A percentile compares a stretch with the other conserved stretches of the same genome.
Evolutionary conservation across 2,329 filamentous ascomycete genomes (phyloP).

Genomic region (Calonectria montana): DNA sequence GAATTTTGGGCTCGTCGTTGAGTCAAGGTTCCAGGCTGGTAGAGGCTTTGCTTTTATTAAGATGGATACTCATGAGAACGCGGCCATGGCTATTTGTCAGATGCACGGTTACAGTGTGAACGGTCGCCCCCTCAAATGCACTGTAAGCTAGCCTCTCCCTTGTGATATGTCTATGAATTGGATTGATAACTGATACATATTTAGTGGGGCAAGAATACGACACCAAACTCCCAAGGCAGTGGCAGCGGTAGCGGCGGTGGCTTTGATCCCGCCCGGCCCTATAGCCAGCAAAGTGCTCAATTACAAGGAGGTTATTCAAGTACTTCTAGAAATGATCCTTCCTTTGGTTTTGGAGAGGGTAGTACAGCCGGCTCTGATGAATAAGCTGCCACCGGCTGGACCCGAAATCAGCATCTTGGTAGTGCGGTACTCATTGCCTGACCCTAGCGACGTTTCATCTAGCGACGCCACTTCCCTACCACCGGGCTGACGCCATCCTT

Average conservation of each 20-base stretch:
- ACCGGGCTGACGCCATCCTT: slow-evolving; percentile 37
- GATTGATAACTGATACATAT: slow-evolving; percentile 32
- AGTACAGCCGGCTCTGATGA: slow-evolving; percentile 77
- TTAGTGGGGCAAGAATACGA: slow-evolving; percentile 99
- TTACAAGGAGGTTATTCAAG: slow-evolving; percentile 79
- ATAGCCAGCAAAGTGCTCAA: slow-evolving; percentile 79
- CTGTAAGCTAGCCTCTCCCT: slow-evolving; percentile 72
- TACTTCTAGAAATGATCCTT: slow-evolving; percentile 86
- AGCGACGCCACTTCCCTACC: slow-evolving; percentile 32
- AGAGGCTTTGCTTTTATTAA: slow-evolving; percentile 99
- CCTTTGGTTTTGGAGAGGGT: slow-evolving; percentile 83
- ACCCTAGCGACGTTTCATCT: background rate
- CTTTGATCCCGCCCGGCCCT: slow-evolving; percentile 81
- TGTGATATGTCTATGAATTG: background rate
- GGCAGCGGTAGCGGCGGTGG: slow-evolving; percentile 56
- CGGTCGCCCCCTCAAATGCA: slow-evolving; percentile 96
- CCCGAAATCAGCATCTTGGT: slow-evolving; percentile 33
- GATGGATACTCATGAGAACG: slow-evolving; percentile 98
- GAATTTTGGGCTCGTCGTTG: slow-evolving; percentile 97
- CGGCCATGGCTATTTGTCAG: slow-evolving; percentile 98
- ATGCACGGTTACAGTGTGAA: slow-evolving; percentile 98
- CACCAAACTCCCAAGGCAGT: slow-evolving; percentile 74
- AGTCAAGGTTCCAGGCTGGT: slow-evolving; percentile 97
- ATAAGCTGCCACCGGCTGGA: slow-evolving; percentile 50
- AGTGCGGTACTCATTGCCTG: slow-evolving; percentile 23